Evolutionary conservation across 257 asterid species (phyloP).

Genomic region (Primulina tabacum): DNA sequence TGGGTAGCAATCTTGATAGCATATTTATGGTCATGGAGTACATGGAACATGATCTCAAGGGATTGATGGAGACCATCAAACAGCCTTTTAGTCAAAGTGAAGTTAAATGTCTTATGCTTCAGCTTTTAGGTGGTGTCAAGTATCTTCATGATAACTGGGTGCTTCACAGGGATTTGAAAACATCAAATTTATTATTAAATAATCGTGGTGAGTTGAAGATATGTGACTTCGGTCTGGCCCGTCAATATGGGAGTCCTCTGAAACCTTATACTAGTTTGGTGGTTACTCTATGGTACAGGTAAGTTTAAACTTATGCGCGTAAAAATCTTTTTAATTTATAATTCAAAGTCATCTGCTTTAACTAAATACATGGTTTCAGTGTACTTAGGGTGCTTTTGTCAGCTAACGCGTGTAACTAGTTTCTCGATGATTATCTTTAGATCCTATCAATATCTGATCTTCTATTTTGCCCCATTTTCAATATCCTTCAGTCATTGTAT

Average conservation of each 20-base stretch:
- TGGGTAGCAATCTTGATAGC: slow-evolving; percentile 67
- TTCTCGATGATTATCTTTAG: neutral
- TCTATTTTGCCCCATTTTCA: neutral
- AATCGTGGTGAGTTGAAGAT: slow-evolving; percentile 78
- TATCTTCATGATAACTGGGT: slow-evolving; percentile 92
- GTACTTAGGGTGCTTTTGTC: neutral
- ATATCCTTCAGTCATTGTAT: neutral
- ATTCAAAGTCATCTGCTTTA: neutral
- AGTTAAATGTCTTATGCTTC: slow-evolving; percentile 88
- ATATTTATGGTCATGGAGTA: slow-evolving; percentile 93
- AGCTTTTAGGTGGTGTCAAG: slow-evolving; percentile 69
- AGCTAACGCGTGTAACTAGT: neutral
- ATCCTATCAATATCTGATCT: neutral
- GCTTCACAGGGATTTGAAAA: slow-evolving; percentile 82
- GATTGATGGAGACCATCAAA: slow-evolving; percentile 70
- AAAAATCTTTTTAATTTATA: neutral
- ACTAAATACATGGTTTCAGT: neutral
- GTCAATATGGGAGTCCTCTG: slow-evolving; percentile 85
- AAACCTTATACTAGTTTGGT: slow-evolving; percentile 83
- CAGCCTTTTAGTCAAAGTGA: slow-evolving; percentile 81
- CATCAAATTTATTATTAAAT: slow-evolving; percentile 77
- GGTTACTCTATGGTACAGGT: slow-evolving; percentile 97
- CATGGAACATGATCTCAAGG: slow-evolving; percentile 92
- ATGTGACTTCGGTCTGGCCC: slow-evolving; percentile 91
- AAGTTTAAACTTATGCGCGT: slow-evolving; percentile 20